phyloP scores from a whole-genome alignment of 495 filamentous ascomycete species.

The Neurospora sp. region DNA sequence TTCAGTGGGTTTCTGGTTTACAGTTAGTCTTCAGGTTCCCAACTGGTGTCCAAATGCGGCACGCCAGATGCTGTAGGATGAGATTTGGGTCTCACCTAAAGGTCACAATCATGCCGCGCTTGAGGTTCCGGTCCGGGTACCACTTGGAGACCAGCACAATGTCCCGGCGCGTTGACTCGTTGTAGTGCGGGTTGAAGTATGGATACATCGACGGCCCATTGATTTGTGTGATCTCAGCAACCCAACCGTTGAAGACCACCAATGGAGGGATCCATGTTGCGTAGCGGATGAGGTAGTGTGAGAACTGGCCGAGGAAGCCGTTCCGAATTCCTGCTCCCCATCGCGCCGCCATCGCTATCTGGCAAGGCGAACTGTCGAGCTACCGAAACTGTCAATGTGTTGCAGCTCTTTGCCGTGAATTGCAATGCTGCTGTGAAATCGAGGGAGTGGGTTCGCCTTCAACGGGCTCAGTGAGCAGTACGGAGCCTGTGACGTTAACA shows the following conservation, averaged over 20 bases:
- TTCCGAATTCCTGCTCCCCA: conserved; percentile 21
- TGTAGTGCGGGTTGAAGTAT: conserved; percentile 56
- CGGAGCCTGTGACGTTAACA: background rate
- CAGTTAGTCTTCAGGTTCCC: conserved; percentile 3
- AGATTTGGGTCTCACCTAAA: conserved; percentile 32
- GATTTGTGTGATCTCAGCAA: conserved; percentile 53
- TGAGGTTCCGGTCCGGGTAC: conserved; percentile 31
- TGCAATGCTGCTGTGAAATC: background rate
- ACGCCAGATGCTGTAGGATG: background rate
- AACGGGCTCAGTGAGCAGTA: background rate
- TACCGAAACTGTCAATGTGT: background rate
- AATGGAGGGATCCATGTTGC: conserved; percentile 53
- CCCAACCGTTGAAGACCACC: conserved; percentile 53
- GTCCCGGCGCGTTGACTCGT: conserved; percentile 44
- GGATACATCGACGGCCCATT: conserved; percentile 69
- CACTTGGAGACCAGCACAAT: conserved; percentile 42
- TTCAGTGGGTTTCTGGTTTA: conserved; percentile 50
- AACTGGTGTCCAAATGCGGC: background rate
- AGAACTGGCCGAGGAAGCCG: conserved; percentile 25
- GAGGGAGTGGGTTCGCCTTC: background rate
- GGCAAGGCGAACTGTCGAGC: background rate
- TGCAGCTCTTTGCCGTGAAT: background rate
- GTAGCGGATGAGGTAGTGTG: conserved; percentile 40
- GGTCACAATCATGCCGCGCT: conserved; percentile 44
- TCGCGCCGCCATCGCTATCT: conserved; percentile 12